Conservation (phyloP, 1,139 yeast genomes). For the Saccharomyces hybrid region DNA sequence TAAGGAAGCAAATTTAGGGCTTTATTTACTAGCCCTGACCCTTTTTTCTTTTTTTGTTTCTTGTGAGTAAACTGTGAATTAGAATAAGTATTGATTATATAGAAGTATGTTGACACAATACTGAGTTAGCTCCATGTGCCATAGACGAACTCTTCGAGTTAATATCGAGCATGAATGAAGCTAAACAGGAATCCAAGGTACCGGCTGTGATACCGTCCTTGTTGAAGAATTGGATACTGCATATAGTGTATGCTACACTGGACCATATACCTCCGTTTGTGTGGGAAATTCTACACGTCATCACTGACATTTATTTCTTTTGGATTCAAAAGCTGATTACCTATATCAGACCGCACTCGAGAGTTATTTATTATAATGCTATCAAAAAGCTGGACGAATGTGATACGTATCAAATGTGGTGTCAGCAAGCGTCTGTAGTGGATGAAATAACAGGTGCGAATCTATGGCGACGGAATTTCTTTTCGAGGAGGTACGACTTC, state of each 20-base stretch:
- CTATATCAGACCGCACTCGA: constrained; percentile 25
- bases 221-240: constrained; percentile 19
- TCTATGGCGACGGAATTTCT: constrained; percentile 80
- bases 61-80: neutral
- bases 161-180: neutral
- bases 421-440: constrained; percentile 47
- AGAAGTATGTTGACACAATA: neutral
- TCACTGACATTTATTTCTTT: constrained; percentile 51
- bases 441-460: constrained; percentile 65
- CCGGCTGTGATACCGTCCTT: constrained; percentile 1
- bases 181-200: neutral
- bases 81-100: neutral
- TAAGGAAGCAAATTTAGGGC: neutral
- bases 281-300: constrained; percentile 55
- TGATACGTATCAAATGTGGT: constrained; percentile 56
- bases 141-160: neutral
- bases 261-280: constrained; percentile 54
- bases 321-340: constrained; percentile 39
- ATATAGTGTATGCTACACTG: constrained; percentile 23
- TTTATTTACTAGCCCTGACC: neutral
- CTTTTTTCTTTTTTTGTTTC: neutral
- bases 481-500: constrained; percentile 78
- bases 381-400: constrained; percentile 26
- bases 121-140: neutral
- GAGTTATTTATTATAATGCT: constrained; percentile 28